Evolutionary conservation across 495 filamentous ascomycete genomes (phyloP).

Genomic region (Annulohypoxylon maeteangense): DNA sequence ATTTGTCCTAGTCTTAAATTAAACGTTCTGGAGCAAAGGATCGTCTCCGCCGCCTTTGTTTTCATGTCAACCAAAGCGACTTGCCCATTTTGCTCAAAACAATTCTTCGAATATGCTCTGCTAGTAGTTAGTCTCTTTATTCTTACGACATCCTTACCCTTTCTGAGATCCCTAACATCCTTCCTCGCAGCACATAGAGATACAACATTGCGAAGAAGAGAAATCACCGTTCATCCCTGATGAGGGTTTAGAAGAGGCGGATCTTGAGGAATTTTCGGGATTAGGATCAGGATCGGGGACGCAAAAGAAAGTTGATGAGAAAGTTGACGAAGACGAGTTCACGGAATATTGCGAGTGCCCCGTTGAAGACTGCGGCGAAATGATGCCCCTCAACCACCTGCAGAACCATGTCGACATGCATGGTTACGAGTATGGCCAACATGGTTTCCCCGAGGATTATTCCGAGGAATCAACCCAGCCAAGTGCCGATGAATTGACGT

Average conservation of each 20-base stretch:
- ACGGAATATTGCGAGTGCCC: conserved; percentile 73
- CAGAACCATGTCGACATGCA: conserved; percentile 82
- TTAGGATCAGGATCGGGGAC: neutral
- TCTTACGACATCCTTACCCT: neutral
- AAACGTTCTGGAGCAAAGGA: neutral
- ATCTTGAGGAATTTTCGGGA: neutral
- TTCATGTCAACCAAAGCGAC: conserved; percentile 5
- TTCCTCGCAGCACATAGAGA: conserved; percentile 64
- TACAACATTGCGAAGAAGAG: conserved; percentile 61
- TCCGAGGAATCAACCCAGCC: conserved; percentile 25
- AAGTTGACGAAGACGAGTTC: conserved; percentile 50
- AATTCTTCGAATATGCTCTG: conserved; percentile 52
- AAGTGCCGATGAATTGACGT: conserved; percentile 19
- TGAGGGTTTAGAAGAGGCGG: conserved; percentile 24
- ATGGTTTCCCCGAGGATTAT: conserved; percentile 46
- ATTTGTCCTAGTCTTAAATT: neutral
- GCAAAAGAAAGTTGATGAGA: conserved; percentile 15
- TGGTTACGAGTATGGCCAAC: conserved; percentile 66
- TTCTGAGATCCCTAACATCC: neutral
- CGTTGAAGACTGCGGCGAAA: conserved; percentile 76
- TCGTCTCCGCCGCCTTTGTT: neutral
- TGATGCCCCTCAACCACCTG: conserved; percentile 68
- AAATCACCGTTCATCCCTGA: conserved; percentile 64
- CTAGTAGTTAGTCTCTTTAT: conserved; percentile 47
- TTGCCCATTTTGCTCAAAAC: conserved; percentile 61